Evolutionary conservation across 2,329 filamentous ascomycete genomes (phyloP).

Genomic region (Fusarium sp.): DNA sequence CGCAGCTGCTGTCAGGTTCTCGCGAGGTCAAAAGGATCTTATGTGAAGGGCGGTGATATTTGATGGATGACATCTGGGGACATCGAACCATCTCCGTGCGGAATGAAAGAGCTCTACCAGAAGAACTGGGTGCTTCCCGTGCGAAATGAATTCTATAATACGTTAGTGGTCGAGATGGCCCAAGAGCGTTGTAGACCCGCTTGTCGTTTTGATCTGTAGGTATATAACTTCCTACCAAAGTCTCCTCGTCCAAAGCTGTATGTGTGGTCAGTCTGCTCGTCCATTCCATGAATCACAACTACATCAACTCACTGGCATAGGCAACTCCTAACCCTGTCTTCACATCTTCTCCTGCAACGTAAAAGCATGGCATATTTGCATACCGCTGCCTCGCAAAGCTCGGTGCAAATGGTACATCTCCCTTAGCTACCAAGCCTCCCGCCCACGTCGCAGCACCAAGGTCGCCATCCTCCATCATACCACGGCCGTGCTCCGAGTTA

Average conservation of each 20-base stretch:
- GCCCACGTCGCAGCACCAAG: constrained; percentile 53
- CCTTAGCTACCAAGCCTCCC: constrained; percentile 54
- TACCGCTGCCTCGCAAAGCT: constrained; percentile 43
- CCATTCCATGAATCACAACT: background rate
- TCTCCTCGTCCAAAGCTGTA: constrained; percentile 50
- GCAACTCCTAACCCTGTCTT: constrained; percentile 55
- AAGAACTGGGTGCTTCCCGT: constrained; percentile 31
- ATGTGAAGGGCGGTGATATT: constrained; percentile 57
- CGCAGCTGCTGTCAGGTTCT: constrained; percentile 46
- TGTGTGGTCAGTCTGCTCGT: constrained; percentile 11
- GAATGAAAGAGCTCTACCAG: constrained; percentile 37
- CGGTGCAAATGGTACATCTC: constrained; percentile 52
- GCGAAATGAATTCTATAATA: constrained; percentile 34
- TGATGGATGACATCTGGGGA: constrained; percentile 59
- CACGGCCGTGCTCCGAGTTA: constrained; percentile 35
- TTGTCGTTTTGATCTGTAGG: constrained; percentile 56
- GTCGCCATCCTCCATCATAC: constrained; percentile 41
- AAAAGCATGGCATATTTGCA: constrained; percentile 55
- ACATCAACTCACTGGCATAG: constrained; percentile 56
- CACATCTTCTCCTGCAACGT: constrained; percentile 53
- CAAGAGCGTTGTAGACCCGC: constrained; percentile 45
- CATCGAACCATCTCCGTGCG: constrained; percentile 53
- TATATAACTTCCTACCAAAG: constrained; percentile 56
- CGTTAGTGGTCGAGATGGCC: background rate
- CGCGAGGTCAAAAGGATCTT: constrained; percentile 58